These are phyloP conservation scores for Saxophila tyrrhenica DNA, from an alignment of 495 filamentous ascomycete species.

Conservation along the genomic window DNA sequence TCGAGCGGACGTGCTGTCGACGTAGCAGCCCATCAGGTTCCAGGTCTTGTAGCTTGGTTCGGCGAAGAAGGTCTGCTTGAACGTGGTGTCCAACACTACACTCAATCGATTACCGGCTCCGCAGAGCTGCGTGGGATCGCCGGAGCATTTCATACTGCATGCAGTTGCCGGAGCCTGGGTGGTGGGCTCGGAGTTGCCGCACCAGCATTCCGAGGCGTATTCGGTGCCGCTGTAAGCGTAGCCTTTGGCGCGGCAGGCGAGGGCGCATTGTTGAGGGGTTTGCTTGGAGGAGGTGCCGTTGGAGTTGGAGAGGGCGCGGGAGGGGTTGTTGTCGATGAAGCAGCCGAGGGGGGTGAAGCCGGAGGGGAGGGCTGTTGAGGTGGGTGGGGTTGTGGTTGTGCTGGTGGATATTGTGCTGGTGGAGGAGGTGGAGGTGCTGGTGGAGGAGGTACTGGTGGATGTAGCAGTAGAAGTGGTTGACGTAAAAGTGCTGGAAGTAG, in stretches of 20 bases:
- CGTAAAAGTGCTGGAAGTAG: background rate
- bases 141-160: conserved; percentile 14
- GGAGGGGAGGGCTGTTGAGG: conserved; percentile 1
- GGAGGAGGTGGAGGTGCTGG: background rate
- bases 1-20: conserved; percentile 3
- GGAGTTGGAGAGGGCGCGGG: conserved; percentile 1
- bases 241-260: conserved; percentile 2
- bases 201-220: conserved; percentile 14
- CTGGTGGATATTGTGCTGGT: background rate
- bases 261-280: conserved; percentile 5
- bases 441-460: background rate
- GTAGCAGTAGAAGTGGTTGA: background rate
- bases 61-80: conserved; percentile 4
- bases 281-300: conserved; percentile 1
- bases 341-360: conserved; percentile 3
- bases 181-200: conserved; percentile 8
- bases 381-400: background rate
- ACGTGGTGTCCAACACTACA: conserved; percentile 4
- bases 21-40: conserved; percentile 13
- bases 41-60: conserved; percentile 5
- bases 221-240: conserved; percentile 8
- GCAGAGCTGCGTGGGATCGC: conserved; percentile 12
- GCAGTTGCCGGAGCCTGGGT: background rate
- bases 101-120: conserved; percentile 15
- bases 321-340: background rate